A percentile compares a stretch with the other conserved stretches of the same genome.
Conservation (phyloP, 352 stramenopile genomes). For the Pythium dissimile region DNA sequence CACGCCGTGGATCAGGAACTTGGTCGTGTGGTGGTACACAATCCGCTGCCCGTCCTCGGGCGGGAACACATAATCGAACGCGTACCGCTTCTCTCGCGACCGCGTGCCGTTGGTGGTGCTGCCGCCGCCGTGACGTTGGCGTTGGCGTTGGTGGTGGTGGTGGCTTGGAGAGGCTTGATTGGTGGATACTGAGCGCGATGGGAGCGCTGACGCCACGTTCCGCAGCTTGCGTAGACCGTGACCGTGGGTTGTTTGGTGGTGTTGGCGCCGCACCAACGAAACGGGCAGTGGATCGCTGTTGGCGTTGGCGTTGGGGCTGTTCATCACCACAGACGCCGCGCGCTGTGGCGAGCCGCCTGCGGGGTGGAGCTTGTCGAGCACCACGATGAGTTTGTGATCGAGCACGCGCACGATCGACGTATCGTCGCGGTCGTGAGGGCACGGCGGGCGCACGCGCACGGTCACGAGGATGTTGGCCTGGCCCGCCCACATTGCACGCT, state of each 20-base stretch:
- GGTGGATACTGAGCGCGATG: no score
- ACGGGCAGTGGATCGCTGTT: background rate
- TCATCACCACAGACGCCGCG: background rate
- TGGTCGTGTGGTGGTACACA: conserved; percentile 86
- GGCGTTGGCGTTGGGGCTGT: no score
- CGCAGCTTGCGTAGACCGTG: conserved; percentile 32
- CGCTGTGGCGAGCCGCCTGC: background rate
- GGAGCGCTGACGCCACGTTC: conserved; percentile 27
- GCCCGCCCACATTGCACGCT: conserved; percentile 82
- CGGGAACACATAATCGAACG: conserved; percentile 88
- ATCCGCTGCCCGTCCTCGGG: conserved; percentile 60
- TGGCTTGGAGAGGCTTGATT: no score
- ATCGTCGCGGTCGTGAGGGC: conserved; percentile 67
- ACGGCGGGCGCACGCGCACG: conserved; percentile 80
- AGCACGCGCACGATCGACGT: conserved; percentile 80
- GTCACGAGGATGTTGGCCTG: conserved; percentile 88
- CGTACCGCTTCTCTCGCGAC: conserved; percentile 78
- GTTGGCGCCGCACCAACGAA: background rate
- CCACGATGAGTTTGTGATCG: conserved; percentile 82
- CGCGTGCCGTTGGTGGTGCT: conserved; percentile 14
- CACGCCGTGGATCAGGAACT: conserved; percentile 85
- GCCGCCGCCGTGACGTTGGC: background rate
- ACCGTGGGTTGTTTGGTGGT: conserved; percentile 18
- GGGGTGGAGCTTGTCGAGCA: conserved; percentile 48
- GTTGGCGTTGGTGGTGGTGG: background rate